phyloP scores from a whole-genome alignment of 768 basidiomycete species.

The Phanerodontia chrysosporium region DNA sequence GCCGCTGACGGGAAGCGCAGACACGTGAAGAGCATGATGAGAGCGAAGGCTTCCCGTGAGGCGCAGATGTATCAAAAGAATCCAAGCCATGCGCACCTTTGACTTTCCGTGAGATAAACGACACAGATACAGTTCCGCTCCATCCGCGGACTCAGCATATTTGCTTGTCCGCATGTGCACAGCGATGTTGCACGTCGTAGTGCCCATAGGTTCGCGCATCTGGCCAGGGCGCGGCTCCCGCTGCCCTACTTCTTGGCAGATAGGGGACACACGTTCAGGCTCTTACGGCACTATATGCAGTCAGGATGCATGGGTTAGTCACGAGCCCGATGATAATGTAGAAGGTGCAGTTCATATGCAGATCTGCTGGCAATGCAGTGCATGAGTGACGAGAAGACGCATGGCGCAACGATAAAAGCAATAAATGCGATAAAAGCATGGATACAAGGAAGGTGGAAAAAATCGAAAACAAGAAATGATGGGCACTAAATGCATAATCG shows the following conservation, averaged over 20 bases:
- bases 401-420: no score
- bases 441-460: no score
- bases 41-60: not conserved
- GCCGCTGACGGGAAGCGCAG: not conserved
- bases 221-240: not conserved
- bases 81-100: not conserved
- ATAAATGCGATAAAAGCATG: no score
- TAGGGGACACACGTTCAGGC: not conserved
- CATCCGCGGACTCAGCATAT: not conserved
- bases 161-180: not conserved
- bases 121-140: not conserved
- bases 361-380: not conserved
- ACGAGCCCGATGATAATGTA: not conserved
- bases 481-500: no score
- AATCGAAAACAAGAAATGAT: no score
- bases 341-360: not conserved
- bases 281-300: not conserved
- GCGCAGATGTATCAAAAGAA: not conserved
- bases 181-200: not conserved
- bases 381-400: not conserved
- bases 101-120: not conserved
- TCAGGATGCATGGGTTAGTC: not conserved
- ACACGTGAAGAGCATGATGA: not conserved
- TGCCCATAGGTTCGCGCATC: not conserved
- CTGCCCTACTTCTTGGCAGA: not conserved